phyloP scores from a whole-genome alignment of 1,284 basidiomycete genomes.

The Uromyces viciae-fabae region DNA sequence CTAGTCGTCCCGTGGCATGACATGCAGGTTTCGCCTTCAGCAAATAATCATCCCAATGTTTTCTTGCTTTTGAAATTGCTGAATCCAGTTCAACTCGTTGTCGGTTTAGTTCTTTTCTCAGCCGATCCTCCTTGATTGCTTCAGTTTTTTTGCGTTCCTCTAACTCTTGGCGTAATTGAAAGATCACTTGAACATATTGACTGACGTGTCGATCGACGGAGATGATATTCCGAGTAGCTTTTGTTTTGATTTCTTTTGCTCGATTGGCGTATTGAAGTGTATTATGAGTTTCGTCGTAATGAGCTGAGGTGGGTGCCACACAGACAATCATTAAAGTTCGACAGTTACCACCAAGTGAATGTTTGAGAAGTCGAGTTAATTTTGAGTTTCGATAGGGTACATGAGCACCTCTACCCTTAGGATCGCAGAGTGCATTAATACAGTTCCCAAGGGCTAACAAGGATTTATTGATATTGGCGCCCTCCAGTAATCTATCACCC shows the following conservation, averaged over 20 bases:
- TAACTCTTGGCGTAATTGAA: conserved; percentile 35
- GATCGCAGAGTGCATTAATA: conserved; percentile 91
- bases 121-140: conserved; percentile 1
- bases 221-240: conserved; percentile 80
- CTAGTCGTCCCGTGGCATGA: conserved; percentile 17
- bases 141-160: conserved; percentile 39
- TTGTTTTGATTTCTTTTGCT: conserved; percentile 94
- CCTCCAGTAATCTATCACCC: conserved; percentile 95
- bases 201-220: conserved; percentile 88
- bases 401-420: conserved; percentile 73
- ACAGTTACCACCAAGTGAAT: conserved; percentile 93
- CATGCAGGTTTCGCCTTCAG: not conserved
- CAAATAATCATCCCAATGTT: conserved; percentile 35
- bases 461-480: conserved; percentile 96
- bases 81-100: conserved; percentile 22
- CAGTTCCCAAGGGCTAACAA: conserved; percentile 90
- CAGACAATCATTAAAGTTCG: conserved; percentile 82
- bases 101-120: conserved; percentile 7
- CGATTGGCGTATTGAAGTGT: conserved; percentile 92
- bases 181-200: conserved; percentile 62
- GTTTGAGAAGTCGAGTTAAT: conserved; percentile 89
- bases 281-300: conserved; percentile 97
- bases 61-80: conserved; percentile 23
- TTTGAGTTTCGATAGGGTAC: conserved; percentile 95
- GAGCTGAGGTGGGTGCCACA: conserved; percentile 82